Conservation (phyloP, 306 rosid species). For the Luffa aegyptiaca region DNA sequence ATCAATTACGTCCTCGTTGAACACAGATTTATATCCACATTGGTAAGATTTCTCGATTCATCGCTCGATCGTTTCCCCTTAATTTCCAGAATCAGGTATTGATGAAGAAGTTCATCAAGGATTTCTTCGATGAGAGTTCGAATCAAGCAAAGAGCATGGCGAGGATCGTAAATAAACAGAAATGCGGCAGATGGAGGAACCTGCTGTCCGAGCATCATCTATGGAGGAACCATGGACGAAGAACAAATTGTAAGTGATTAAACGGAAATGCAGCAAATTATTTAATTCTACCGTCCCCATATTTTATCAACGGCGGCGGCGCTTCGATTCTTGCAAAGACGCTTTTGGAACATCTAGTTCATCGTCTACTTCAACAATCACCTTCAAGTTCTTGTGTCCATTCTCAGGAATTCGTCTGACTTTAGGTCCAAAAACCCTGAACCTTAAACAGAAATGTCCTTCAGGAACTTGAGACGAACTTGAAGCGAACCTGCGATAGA, state of each 20-base stretch:
- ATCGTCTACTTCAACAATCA: no score
- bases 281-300: neutral
- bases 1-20: conserved; percentile 59
- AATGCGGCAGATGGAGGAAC: conserved; percentile 25
- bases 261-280: neutral
- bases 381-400: no score
- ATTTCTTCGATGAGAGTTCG: conserved; percentile 53
- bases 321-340: no score
- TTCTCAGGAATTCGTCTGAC: no score
- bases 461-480: no score
- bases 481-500: no score
- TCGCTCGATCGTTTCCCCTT: neutral
- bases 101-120: conserved; percentile 32
- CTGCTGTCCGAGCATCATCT: conserved; percentile 36
- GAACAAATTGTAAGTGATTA: conserved; percentile 40
- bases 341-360: no score
- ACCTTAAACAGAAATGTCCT: no score
- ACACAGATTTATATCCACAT: conserved; percentile 26
- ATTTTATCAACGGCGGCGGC: no score
- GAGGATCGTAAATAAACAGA: conserved; percentile 41
- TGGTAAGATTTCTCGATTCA: conserved; percentile 27
- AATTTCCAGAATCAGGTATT: neutral
- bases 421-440: no score
- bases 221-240: conserved; percentile 55
- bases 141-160: conserved; percentile 28